Evolutionary conservation across 257 asterid genomes (phyloP).

Genomic region (Salvia hispanica): DNA sequence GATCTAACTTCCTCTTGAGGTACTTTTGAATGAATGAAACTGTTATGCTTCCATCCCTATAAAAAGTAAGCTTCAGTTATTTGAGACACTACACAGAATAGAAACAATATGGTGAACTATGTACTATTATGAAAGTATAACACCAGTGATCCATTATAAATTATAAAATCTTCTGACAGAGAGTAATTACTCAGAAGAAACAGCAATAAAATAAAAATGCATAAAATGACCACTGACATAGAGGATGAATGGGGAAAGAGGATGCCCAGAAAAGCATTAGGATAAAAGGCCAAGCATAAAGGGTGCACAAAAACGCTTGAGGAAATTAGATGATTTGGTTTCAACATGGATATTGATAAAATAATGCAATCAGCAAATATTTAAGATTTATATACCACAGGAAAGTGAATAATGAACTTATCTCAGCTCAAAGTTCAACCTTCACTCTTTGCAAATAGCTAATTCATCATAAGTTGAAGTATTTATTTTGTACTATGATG

Average conservation of each 20-base stretch:
- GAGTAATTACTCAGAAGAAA: background rate
- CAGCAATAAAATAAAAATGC: background rate
- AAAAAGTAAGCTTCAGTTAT: slow-evolving; percentile 1
- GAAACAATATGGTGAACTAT: slow-evolving; percentile 14
- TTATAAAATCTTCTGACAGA: slow-evolving; percentile 3
- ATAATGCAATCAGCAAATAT: slow-evolving; percentile 5
- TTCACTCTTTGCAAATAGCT: background rate
- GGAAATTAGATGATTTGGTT: slow-evolving; percentile 1
- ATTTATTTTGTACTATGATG: background rate
- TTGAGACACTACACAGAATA: slow-evolving; percentile 1
- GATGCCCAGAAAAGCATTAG: slow-evolving; percentile 1
- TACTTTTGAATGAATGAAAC: slow-evolving; percentile 61
- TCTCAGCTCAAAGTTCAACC: slow-evolving; percentile 18
- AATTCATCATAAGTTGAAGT: background rate
- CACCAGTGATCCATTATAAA: slow-evolving; percentile 2
- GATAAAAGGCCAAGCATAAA: background rate
- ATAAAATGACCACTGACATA: background rate
- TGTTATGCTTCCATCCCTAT: slow-evolving; percentile 76
- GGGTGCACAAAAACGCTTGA: slow-evolving; percentile 2
- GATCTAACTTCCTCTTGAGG: slow-evolving; percentile 52
- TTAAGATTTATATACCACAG: slow-evolving; percentile 3
- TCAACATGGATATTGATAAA: background rate
- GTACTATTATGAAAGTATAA: slow-evolving; percentile 8
- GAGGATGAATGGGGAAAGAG: background rate
- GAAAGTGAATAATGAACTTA: background rate